Evolutionary conservation across 2,329 filamentous ascomycete genomes (phyloP), one percentile per base, ranked within the genome.

Genomic region (Paecilomyces dactylethromorphus): DNA sequence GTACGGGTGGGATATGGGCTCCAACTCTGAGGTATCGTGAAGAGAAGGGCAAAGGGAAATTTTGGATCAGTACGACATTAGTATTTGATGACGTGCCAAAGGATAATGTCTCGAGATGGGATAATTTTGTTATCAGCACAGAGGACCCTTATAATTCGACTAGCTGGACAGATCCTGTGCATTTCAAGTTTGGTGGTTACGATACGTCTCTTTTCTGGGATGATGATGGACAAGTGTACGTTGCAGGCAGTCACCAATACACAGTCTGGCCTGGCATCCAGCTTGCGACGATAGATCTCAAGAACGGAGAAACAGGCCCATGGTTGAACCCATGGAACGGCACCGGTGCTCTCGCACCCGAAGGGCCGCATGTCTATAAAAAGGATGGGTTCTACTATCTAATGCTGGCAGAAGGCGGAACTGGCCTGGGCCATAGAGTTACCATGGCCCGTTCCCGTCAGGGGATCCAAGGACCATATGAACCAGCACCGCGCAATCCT

Each of bases 311-410:
- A 7, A 59, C 59, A n/a, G 60, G 61, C 0, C 52, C 58, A 0
- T 52, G 35, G 35, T 39, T 13, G 35, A 39, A 39, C 15, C 35
- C 35, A n/a, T 82, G 81, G 81, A 77, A 79, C 32, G 81, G 81
- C 0, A 81, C 77, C 0, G 78, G 78, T 0, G 74, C 76, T 3
- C 33, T 69, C 57, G 62, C 71, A 11, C 65, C 64, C 2, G 82
- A 83, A 61, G 82, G 81, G 0, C 80, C 81, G 0, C 81, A 83
- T 53, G 74, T 83, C 29, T 82, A 79, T 60, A 70, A 68, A 45
- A 79, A 77, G 56, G 79, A 80, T 54, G 76, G 71, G 0, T 82
- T 70, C 61, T 82, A 81, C 60, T 82, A 82, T 57, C 67, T 82
- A 1, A 60, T 81, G 11, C 74, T 75, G 1, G 78, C 79, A 0